Conservation (phyloP, 257 asterid genomes). For the Nyctanthes arbortristis region DNA sequence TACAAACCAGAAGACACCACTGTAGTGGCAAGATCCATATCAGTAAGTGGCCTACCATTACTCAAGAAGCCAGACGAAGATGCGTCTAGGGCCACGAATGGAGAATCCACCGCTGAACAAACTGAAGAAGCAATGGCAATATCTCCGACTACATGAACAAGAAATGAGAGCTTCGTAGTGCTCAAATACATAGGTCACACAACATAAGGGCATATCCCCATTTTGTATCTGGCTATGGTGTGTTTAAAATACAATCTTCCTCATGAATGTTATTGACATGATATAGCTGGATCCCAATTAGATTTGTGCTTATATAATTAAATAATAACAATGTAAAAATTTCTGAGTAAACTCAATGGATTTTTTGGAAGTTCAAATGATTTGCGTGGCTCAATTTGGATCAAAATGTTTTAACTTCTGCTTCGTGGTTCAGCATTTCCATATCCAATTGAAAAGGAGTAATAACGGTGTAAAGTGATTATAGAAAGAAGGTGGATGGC, state of each 20-base stretch:
- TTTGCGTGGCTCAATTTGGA: not conserved
- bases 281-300: not conserved
- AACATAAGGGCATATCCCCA: not conserved
- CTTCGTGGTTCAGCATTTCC: not conserved
- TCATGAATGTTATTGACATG: not conserved
- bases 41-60: conserved; percentile 32
- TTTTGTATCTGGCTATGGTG: not conserved
- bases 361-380: not conserved
- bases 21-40: conserved; percentile 14
- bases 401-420: not conserved
- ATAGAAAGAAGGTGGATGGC: not conserved
- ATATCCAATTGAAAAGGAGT: not conserved
- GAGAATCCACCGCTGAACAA: not conserved
- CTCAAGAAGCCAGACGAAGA: conserved; percentile 28
- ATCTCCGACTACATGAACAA: not conserved
- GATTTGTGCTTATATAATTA: not conserved
- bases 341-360: not conserved
- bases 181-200: not conserved
- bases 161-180: not conserved
- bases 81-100: conserved; percentile 5
- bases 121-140: not conserved
- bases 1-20: conserved; percentile 37
- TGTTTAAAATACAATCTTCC: not conserved
- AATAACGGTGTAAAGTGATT: not conserved
- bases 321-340: not conserved